These are phyloP conservation scores for Pseudogymnoascus sp. DNA, from an alignment of 2,329 filamentous ascomycete species.

Conservation along the genomic window DNA sequence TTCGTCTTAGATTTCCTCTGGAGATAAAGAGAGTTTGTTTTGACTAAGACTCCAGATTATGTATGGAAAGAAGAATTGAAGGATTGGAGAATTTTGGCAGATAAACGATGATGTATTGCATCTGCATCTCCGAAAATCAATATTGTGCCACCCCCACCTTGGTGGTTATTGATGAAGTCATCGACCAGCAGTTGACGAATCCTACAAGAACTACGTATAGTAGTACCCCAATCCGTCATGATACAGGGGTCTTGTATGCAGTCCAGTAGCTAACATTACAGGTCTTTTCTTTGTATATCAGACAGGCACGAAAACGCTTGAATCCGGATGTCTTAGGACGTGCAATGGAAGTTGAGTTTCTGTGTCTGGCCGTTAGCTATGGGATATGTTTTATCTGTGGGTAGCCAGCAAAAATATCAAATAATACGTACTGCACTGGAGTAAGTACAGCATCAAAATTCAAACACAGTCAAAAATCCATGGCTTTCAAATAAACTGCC, in stretches of 20 bases:
- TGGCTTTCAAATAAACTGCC: not conserved
- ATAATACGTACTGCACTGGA: not conserved
- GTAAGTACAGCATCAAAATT: not conserved
- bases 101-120: not conserved
- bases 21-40: constrained; percentile 2
- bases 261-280: not conserved
- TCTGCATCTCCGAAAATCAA: not conserved
- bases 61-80: not conserved
- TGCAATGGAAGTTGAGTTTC: not conserved
- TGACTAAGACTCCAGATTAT: not conserved
- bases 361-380: not conserved
- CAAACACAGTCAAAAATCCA: not conserved
- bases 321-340: not conserved
- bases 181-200: not conserved
- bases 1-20: not conserved
- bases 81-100: not conserved
- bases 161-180: constrained; percentile 5
- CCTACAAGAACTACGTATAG: not conserved
- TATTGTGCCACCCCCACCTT: constrained; percentile 4
- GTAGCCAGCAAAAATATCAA: constrained; percentile 4
- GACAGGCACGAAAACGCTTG: not conserved
- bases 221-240: not conserved
- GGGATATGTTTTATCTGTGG: not conserved
- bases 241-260: not conserved
- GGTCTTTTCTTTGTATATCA: not conserved